These are phyloP conservation scores for Ophiostoma quercus DNA, from an alignment of 2,329 filamentous ascomycete species.

Conservation along the genomic window DNA sequence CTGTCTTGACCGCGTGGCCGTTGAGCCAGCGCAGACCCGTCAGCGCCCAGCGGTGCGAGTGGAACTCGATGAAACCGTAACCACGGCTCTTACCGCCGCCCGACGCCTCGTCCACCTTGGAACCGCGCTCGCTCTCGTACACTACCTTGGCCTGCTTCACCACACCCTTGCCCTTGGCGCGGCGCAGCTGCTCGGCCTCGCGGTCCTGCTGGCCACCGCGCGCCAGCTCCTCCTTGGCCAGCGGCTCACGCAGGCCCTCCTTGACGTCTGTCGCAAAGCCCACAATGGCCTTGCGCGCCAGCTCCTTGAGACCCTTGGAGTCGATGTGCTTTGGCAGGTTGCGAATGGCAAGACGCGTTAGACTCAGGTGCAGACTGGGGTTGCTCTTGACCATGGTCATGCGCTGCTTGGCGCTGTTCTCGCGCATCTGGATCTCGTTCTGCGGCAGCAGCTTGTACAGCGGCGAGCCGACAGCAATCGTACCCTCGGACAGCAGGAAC, in stretches of 20 bases:
- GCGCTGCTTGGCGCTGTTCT: slow-evolving; percentile 79
- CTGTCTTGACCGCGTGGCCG: slow-evolving; percentile 58
- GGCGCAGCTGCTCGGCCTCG: slow-evolving; percentile 73
- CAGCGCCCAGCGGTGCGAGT: slow-evolving; percentile 84
- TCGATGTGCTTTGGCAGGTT: slow-evolving; percentile 81
- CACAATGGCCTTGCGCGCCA: slow-evolving; percentile 87
- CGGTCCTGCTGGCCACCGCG: slow-evolving; percentile 76
- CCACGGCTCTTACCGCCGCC: slow-evolving; percentile 74
- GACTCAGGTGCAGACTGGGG: slow-evolving; percentile 77
- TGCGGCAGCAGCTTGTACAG: slow-evolving; percentile 71
- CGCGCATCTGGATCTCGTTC: slow-evolving; percentile 79
- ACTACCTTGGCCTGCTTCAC: slow-evolving; percentile 93
- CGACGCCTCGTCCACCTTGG: slow-evolving; percentile 66
- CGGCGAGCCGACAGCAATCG: slow-evolving; percentile 69
- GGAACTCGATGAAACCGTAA: slow-evolving; percentile 97
- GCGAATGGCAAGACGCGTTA: slow-evolving; percentile 84
- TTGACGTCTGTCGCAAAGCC: slow-evolving; percentile 91
- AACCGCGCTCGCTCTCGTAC: slow-evolving; percentile 80
- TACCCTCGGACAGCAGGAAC: slow-evolving; percentile 82
- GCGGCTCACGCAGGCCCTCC: slow-evolving; percentile 63
- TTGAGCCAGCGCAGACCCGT: slow-evolving; percentile 96
- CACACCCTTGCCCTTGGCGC: slow-evolving; percentile 74
- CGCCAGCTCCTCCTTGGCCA: slow-evolving; percentile 84
- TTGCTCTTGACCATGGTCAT: slow-evolving; percentile 89
- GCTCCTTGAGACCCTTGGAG: slow-evolving; percentile 82